Evolutionary conservation across 73 alveolate genomes (phyloP), one percentile per base, ranked within the genome.

Genomic region (Paramecium primaurelia): DNA sequence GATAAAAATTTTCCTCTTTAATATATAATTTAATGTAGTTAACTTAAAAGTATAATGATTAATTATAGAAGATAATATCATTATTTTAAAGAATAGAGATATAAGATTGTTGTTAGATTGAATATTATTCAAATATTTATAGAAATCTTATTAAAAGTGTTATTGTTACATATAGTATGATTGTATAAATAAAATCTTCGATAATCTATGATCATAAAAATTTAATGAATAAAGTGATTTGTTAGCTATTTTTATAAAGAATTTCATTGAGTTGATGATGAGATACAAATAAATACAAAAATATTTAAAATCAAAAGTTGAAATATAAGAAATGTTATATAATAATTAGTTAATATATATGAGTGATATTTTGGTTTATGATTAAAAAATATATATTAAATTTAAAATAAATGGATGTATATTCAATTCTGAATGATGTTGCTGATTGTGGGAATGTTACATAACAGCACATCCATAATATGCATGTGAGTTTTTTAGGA

Each of bases 401-500:
- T 64, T 64, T 64, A 64, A 64, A 64, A 28, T 40, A 64, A 64
- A 64, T 64, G 84, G 87, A 73, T 12, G 87, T 73, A 32, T 73
- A 12, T 73, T 73, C 58, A 36, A 32, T 73, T 44, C 16, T 73
- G 60, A 73, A 73, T 73, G 87, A 73, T 73, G 47, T 73, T 32
- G 87, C 87, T 73, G 87, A 73, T 12, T 73, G 87, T 73, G 59
- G 87, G 10, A 73, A 73, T 18, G 87, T 73, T 22, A 73, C 60
- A 4, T 25, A 40, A 8, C 26, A 73, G 18, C 87, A 73, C 10
- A 38, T 73, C 20, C 87, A 73, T 6, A 37, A 38, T 73, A 3
- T 73, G 28, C 37, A 40, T 73, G 59, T 36, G 59, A 25, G 59
- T 20, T 73, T 73, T 18, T 44, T 37, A 8, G 87, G 37, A 44